A percentile compares a stretch with the other conserved stretches of the same genome.
Evolutionary conservation across 495 filamentous ascomycete genomes (phyloP).

Genomic region (Penicillium crystallinum): DNA sequence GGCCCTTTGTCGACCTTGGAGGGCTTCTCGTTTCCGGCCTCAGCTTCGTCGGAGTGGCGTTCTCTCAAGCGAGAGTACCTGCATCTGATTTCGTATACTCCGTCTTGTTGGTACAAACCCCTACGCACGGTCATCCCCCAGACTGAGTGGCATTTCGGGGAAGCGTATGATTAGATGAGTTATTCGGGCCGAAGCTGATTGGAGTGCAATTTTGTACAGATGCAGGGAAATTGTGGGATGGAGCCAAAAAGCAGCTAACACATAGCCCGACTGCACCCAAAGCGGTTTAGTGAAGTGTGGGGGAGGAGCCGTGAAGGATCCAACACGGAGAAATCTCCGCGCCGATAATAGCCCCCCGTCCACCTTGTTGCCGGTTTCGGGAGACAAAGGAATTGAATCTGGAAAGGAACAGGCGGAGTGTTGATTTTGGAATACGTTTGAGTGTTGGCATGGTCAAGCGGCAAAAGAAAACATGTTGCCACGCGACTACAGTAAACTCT

Average conservation of each 20-base stretch:
- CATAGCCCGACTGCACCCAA: background rate
- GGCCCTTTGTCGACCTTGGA: background rate
- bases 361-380: background rate
- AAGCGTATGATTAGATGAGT: background rate
- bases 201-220: background rate
- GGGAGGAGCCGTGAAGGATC: slow-evolving; percentile 21
- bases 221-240: background rate
- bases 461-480: background rate
- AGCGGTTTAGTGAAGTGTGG: slow-evolving; percentile 19
- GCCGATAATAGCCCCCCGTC: slow-evolving; percentile 3
- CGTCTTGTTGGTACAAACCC: background rate
- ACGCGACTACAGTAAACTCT: background rate
- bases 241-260: background rate
- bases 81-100: background rate
- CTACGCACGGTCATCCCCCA: background rate
- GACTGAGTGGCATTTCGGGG: background rate
- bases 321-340: slow-evolving; percentile 24
- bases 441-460: background rate
- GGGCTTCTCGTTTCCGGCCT: background rate
- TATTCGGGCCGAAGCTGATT: background rate
- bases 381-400: background rate
- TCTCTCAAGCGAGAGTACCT: background rate
- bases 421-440: background rate
- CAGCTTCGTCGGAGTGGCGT: background rate
- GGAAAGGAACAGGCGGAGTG: background rate